These are phyloP conservation scores for Orobanche coerulescens DNA, from an alignment of 257 asterid genomes.

Conservation along the genomic window DNA sequence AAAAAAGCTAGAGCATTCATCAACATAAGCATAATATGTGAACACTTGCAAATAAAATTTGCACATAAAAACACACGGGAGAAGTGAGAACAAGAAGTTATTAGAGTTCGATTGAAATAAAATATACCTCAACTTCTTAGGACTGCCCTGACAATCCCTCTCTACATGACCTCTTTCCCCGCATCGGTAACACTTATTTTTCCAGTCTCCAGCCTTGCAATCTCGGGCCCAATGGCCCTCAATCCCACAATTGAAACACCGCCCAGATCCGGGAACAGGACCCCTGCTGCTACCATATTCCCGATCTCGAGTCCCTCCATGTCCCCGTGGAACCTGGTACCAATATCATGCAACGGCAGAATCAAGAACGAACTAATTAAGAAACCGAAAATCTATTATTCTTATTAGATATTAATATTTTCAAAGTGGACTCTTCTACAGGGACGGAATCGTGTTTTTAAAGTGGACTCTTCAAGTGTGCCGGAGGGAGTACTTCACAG, in stretches of 20 bases:
- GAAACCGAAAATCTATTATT: neutral
- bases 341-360: neutral
- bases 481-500: no score
- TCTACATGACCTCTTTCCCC: constrained; percentile 75
- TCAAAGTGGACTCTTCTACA: no score
- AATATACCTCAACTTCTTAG: constrained; percentile 49
- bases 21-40: neutral
- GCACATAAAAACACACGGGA: neutral
- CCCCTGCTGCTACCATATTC: constrained; percentile 56
- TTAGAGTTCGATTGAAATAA: neutral
- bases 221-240: constrained; percentile 85
- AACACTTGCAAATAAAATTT: neutral
- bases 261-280: constrained; percentile 72
- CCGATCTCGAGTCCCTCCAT: constrained; percentile 62
- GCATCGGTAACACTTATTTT: constrained; percentile 65
- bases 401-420: no score
- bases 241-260: constrained; percentile 71
- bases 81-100: neutral
- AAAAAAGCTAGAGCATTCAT: neutral
- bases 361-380: neutral
- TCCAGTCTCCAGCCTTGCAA: constrained; percentile 78
- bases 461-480: no score
- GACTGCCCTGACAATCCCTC: constrained; percentile 57
- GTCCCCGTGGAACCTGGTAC: constrained; percentile 59
- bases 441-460: no score